Evolutionary conservation across 129 eudicot genomes (phyloP).

Genomic region (Erigeron canadensis): DNA sequence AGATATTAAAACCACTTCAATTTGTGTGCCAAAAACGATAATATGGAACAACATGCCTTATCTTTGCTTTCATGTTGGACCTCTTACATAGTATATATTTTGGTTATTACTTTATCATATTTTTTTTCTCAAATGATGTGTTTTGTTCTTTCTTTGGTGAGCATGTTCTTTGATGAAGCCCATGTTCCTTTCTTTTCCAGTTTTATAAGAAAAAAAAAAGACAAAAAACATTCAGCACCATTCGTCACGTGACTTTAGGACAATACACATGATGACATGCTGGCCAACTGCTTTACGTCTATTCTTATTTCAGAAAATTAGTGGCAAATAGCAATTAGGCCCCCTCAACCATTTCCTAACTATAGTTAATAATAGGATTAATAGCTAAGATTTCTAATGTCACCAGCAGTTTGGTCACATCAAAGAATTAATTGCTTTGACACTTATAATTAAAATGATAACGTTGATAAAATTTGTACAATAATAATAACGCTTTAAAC

Average conservation of each 20-base stretch:
- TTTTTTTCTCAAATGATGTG: neutral
- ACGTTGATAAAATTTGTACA: neutral
- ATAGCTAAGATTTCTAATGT: neutral
- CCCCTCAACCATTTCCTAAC: constrained; percentile 14
- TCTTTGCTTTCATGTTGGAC: no score
- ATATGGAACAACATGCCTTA: no score
- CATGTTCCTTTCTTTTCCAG: constrained; percentile 19
- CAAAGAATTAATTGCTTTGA: neutral
- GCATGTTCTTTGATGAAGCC: constrained; percentile 14
- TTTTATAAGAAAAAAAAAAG: constrained; percentile 8
- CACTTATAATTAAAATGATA: neutral
- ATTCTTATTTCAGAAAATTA: neutral
- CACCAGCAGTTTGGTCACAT: neutral
- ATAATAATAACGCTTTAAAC: no score
- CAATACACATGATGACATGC: constrained; percentile 36
- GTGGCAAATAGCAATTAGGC: constrained; percentile 27
- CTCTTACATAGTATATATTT: neutral
- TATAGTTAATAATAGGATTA: no score
- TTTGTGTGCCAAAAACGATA: no score
- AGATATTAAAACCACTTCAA: no score
- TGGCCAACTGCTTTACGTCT: constrained; percentile 18
- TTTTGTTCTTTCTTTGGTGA: constrained; percentile 14
- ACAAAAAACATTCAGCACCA: constrained; percentile 29
- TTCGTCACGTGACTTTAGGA: constrained; percentile 35
- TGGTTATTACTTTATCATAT: no score